A percentile compares a stretch with the other conserved stretches of the same genome.
Conservation (phyloP, 805 yeast genomes). For the Middelhovenomyces tepae region DNA sequence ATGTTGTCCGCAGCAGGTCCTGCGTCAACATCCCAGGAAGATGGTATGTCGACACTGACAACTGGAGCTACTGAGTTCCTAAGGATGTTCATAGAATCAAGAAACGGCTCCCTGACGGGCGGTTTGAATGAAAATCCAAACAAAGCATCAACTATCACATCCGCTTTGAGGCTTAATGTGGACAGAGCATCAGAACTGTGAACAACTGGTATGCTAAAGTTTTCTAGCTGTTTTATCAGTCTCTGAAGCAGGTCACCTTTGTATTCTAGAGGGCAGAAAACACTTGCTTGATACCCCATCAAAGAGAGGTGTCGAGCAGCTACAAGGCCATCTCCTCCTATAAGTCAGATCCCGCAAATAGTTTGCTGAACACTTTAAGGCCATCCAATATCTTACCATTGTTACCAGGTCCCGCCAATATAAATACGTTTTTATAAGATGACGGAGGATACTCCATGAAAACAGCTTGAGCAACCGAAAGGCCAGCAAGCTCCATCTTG, state of each 20-base stretch:
- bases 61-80: slow-evolving; percentile 42
- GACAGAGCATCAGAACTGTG: slow-evolving; percentile 29
- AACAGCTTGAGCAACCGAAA: slow-evolving; percentile 85
- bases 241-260: slow-evolving; percentile 50
- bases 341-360: slow-evolving; percentile 5
- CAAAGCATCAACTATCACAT: slow-evolving; percentile 65
- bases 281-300: slow-evolving; percentile 67
- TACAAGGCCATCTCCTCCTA: slow-evolving; percentile 92
- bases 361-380: not conserved
- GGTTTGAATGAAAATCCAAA: slow-evolving; percentile 94
- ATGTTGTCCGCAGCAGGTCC: slow-evolving; percentile 51
- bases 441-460: slow-evolving; percentile 55
- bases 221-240: slow-evolving; percentile 56
- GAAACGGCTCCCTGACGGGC: slow-evolving; percentile 75
- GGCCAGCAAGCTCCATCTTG: slow-evolving; percentile 91
- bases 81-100: slow-evolving; percentile 36
- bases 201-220: slow-evolving; percentile 52
- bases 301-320: slow-evolving; percentile 85
- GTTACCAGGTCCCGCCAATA: slow-evolving; percentile 92
- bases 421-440: slow-evolving; percentile 39
- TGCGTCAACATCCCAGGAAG: slow-evolving; percentile 93
- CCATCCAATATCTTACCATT: slow-evolving; percentile 37
- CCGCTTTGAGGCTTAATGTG: slow-evolving; percentile 26
- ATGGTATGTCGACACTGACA: slow-evolving; percentile 82
- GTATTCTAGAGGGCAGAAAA: slow-evolving; percentile 70